Evolutionary conservation across 345 rosid species (phyloP).

Genomic region (Eucalyptus marginata): DNA sequence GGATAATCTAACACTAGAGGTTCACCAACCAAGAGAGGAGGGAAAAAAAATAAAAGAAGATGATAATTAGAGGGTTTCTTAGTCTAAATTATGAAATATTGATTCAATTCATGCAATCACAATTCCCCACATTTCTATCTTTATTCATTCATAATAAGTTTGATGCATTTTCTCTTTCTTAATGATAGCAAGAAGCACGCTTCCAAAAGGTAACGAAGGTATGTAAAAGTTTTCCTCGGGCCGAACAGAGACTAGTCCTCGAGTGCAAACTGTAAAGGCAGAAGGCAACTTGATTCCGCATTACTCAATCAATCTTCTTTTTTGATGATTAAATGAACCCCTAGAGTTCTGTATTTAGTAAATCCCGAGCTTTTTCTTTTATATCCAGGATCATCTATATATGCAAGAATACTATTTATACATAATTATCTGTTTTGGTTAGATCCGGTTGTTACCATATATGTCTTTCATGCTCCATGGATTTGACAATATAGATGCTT

Average conservation of each 20-base stretch:
- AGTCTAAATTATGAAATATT: neutral
- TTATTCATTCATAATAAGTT: neutral
- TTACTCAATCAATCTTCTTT: neutral
- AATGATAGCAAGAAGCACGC: neutral
- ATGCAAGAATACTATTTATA: neutral
- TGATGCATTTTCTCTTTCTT: neutral
- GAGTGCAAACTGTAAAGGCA: neutral
- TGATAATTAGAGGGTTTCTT: neutral
- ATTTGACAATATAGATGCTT: neutral
- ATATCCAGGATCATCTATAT: neutral
- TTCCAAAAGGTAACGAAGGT: neutral
- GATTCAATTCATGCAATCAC: neutral
- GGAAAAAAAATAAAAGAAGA: neutral
- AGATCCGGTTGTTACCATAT: neutral
- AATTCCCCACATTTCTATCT: neutral
- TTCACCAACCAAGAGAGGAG: neutral
- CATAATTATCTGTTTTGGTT: neutral
- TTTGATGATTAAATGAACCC: neutral
- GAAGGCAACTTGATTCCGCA: neutral
- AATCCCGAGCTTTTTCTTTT: neutral
- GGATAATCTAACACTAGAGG: neutral
- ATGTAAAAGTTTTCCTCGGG: neutral
- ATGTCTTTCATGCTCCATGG: neutral
- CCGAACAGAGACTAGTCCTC: neutral
- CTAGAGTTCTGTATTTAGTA: neutral